phyloP scores from a whole-genome alignment of 441 rosid genomes.

The Erodium texanum region DNA sequence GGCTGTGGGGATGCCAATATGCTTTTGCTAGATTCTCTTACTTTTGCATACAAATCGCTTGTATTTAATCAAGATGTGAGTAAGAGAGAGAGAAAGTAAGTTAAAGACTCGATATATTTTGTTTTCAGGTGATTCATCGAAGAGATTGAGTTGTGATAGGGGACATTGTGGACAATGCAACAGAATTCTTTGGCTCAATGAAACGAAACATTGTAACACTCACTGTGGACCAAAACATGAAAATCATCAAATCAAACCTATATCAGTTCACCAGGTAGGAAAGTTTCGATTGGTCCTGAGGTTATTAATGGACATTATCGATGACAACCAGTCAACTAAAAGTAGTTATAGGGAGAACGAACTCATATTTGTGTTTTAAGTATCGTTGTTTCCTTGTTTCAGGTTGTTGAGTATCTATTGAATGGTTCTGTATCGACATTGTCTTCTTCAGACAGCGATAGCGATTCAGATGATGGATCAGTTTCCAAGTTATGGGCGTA shows the following conservation, averaged over 20 bases:
- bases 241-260: constrained; percentile 30
- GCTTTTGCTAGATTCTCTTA: no score
- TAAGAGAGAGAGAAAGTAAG: no score
- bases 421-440: constrained; percentile 25
- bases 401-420: constrained; percentile 55
- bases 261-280: constrained; percentile 44
- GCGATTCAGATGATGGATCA: constrained; percentile 43
- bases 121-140: constrained; percentile 34
- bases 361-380: no score
- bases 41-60: no score
- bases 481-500: constrained; percentile 42
- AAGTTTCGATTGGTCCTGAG: no score
- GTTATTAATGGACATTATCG: no score
- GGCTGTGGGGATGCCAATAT: constrained; percentile 34
- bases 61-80: no score
- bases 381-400: no score
- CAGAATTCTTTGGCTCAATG: constrained; percentile 53
- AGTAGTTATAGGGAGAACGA: no score
- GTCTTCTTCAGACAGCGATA: constrained; percentile 47
- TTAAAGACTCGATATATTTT: no score
- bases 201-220: constrained; percentile 40
- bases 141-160: constrained; percentile 38
- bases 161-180: constrained; percentile 53
- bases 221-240: constrained; percentile 22
- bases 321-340: no score